Base-by-base conservation (phyloP, 208 protist genomes). In the Acanthamoeba sp. region DNA sequence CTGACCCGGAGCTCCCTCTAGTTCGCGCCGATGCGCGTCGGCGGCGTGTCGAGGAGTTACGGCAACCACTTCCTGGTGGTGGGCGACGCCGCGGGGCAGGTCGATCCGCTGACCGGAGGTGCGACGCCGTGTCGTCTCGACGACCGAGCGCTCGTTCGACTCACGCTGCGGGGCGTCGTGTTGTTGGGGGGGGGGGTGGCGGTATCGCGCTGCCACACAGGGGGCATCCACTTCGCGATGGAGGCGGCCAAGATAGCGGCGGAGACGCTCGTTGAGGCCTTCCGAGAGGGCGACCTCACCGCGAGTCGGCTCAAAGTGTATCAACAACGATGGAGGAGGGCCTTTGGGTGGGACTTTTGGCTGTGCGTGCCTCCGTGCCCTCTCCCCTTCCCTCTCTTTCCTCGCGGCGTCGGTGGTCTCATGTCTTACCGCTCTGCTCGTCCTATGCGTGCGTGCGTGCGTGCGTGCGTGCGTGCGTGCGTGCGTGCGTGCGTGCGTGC, bases 21-120 rank as follows among this genome's bases (percentile, higher is more conserved):
- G 90, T 93, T 93, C 59, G 90, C 90, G 7, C 69, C 90, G 32
- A 93, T 93, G 90, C 90, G 90, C 27, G 90, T 93, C 24, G 90
- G 90, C 55, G 90, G 90, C 0, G 69, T 93, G 69, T 24, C 66
- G 24, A 40, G 45, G 29, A 93, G 90, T 24, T 93, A 93, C 38
- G 90, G 42, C 90, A 18, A 93, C 34, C 66, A 76, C 48, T 93
- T 93, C 34, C 27, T 93, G 64, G 90, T 93, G n/a, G 69, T 93
- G 22, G 90, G 90, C 24, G 90, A 93, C 36, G 90, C 90, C 22
- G 90, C 90, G 20, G 90, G 90, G 12, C 90, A 93, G 59, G 71
- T 82, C 14, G 90, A 93, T 32, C 90, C 90, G 62, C 90, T 93
- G 14, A 93, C 90, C 29, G 90, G 90, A 80, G 88, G 88, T 93